Evolutionary conservation across 306 rosid genomes (phyloP).

Genomic region (Cicer judaicum): DNA sequence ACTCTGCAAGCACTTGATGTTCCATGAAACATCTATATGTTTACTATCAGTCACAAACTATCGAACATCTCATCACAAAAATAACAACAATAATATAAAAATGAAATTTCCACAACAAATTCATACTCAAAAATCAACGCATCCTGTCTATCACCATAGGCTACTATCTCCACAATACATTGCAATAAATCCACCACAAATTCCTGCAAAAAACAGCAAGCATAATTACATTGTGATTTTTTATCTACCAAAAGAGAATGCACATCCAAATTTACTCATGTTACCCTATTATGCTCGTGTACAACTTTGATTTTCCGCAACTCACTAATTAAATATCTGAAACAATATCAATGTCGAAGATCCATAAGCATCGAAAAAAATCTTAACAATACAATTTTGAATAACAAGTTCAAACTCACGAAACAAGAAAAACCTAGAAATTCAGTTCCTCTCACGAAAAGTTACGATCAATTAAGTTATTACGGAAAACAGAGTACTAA

Average conservation of each 20-base stretch:
- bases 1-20: constrained; percentile 75
- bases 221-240: neutral
- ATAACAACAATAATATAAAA: constrained; percentile 26
- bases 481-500: neutral
- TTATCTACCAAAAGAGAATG: neutral
- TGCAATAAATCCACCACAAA: constrained; percentile 74
- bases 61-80: constrained; percentile 22
- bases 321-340: constrained; percentile 53
- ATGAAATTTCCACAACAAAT: constrained; percentile 28
- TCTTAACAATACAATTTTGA: neutral
- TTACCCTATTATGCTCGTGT: constrained; percentile 50
- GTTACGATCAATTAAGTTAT: neutral
- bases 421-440: constrained; percentile 28
- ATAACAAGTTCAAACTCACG: neutral
- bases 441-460: neutral
- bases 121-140: constrained; percentile 79
- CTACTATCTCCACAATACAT: constrained; percentile 83
- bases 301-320: constrained; percentile 52
- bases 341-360: constrained; percentile 9
- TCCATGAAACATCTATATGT: constrained; percentile 89
- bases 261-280: neutral
- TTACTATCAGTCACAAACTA: constrained; percentile 34
- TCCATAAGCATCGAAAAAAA: constrained; percentile 23
- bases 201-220: constrained; percentile 56
- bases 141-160: constrained; percentile 84